Evolutionary conservation across 2,329 filamentous ascomycete species (phyloP), one percentile per base, ranked within the genome.

Genomic region (Xylaria polymorpha): DNA sequence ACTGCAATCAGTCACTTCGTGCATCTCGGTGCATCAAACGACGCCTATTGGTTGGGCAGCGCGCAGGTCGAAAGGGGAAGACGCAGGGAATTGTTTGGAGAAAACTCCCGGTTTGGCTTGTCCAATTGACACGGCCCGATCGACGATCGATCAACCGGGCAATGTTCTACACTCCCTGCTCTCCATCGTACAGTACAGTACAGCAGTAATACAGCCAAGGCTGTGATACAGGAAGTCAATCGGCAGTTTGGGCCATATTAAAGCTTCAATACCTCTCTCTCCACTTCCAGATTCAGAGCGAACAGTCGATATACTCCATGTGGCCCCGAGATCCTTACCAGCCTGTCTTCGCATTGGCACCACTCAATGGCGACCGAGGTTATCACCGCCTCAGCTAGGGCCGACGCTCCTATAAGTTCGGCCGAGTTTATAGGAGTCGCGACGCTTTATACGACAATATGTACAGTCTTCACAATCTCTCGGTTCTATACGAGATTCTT

Each of bases 391-490:
- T 64, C 64, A 57, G 72, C 72, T n/a, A 66, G 69, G 51, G 69
- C 67, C 4, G 48, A 58, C 3, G 66, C 66, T 35, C 61, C 71
- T 59, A 69, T 74, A 14, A 68, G 44, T 32, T 64, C 64, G 1
- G 53, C 66, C 7, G 57, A 60, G 50, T 32, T 74, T 32, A 67
- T 72, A 64, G 71, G 68, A 2, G 56, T 69, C 32, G 59, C 61
- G 59, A 32, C 66, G 22, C 64, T 74, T 15, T 72, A 66, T 53
- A 64, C 70, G 81, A 84, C 67, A 82, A 55, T 74, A 12, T 71
- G 61, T 22, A 73, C 72, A 10, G 41, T 68, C 14, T 71, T 72
- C 55, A 76, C 74, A 0, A 44, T 66, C 29, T 64, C 69, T 3
- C 63, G 75, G 6, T 61, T 76, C 14, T 74, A 69, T 37, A 72